Base-by-base conservation (phyloP, 1,284 basidiomycete species). In the Entoloma clypeatum region DNA sequence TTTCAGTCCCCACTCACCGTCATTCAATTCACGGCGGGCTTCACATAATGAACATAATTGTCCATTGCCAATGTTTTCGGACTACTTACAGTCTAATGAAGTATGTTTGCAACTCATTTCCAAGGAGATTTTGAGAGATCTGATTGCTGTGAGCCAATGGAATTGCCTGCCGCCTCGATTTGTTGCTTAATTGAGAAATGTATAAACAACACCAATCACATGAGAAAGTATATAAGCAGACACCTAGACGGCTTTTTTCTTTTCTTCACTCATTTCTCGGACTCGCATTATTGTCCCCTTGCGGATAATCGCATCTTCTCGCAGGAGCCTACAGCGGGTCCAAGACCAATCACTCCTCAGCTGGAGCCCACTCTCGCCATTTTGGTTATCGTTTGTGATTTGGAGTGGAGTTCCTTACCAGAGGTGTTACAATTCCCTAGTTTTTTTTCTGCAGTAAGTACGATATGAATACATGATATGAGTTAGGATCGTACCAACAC, bases 361-460 rank as follows among this genome's bases (percentile, higher is more conserved):
- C 69, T 72, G 71, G 71, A 74, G 70, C 64, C 52, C 63, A 56
- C 60, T 64, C 56, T 54, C 58, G 62, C 63, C 54, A 44, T 50
- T 39, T 33, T 45, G n/a, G 58, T 54, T 44, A 62, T 71, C 64
- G 53, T 50, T 45, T 55, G n/a, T 45, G 57, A 70, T 62, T 64
- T 73, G 63, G 68, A 65, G 67, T 71, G 53, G 58, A 65, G 69
- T 74, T 79, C 75, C 74, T 77, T 74, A 72, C 70, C 70, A 68
- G 71, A 69, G 67, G 58, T 65, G 63, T 56, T 54, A 71, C 64
- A n/a, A 71, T 60, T 14, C 25, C 24, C 18, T 31, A 16, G 3
- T 39, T 9, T 26, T 32, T n/a, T n/a, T n/a, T n/a, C n/a, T n/a
- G n/a, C n/a, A n/a, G n/a, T n/a, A n/a, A n/a, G n/a, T n/a, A n/a